Base-by-base conservation (phyloP, 176 grass and related monocot species). In the Oryza meyeriana region DNA sequence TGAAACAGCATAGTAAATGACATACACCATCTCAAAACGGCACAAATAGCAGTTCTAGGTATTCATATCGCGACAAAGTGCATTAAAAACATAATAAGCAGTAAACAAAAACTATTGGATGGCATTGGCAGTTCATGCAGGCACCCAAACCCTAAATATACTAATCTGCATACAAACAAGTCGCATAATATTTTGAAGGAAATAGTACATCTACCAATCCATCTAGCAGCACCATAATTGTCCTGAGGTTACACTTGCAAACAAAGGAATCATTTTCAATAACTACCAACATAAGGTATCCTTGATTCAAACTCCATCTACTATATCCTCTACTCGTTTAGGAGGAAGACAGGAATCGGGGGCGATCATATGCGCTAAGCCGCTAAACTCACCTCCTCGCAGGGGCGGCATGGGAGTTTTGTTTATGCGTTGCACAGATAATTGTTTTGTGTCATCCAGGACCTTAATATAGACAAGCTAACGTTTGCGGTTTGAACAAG, bases 131-230 rank as follows among this genome's bases (percentile, higher is more conserved):
- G 27, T 12, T 28, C 61, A 61, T 31, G 26, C 34, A 61, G 58
- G 69, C 31, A 63, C n/a, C 16, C 0, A 64, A 85, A 85, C 65
- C 74, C 55, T 71, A 32, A 59, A 27, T 71, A n/a, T 24, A 31
- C 28, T 14, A 48, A 76, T 69, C 22, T 57, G 24, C 71, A 14
- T 7, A 45, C 47, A n/a, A 25, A 35, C 76, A 38, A 72, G 6
- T 16, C 55, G 29, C 33, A 48, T 14, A 7, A 61, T 5, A 27
- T 72, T 28, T 12, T 22, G 7, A 16, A 57, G 3, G 25, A 38
- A 85, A 73, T 9, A 40, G 5, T 30, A 81, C 9, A 28, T 48
- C 55, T 31, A 35, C 24, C 78, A 82, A 16, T 25, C 52, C 17
- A 76, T 32, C 62, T 10, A 10, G 29, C 11, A 81, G 27, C 48